Base-by-base conservation (phyloP, 352 stramenopile species). In the Pythium aphanidermatum region DNA sequence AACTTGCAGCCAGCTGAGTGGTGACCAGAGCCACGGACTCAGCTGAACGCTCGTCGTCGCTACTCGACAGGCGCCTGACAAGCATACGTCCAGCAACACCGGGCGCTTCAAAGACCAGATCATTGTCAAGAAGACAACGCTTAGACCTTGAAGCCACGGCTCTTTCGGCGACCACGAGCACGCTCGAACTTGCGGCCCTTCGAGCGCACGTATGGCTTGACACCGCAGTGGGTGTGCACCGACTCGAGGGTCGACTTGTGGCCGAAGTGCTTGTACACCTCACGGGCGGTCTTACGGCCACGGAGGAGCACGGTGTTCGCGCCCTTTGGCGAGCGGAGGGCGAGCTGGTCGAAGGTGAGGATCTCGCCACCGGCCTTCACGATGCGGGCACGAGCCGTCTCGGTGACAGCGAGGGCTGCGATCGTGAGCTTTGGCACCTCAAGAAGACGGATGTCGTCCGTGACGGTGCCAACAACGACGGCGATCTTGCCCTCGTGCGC, bases 161-260 rank as follows among this genome's bases (percentile, higher is more conserved):
- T 98, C 68, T 92, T 92, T 94, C 97, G 95, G 76, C 96, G 95
- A 90, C 96, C 96, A 98, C 97, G 96, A 59, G 97, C 97, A 55
- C 84, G 95, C 81, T 99, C 97, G 83, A 99, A 99, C 83, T 99
- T 99, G 80, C 96, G 89, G 68, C 97, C 97, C 70, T 98, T 99
- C 60, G 80, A 96, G 70, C 96, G 95, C 50, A 99, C 95, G 72
- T 98, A 98, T 40, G 97, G 97, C 86, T 99, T 99, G 83, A 98
- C 96, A 69, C 85, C 70, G 83, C 97, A 83, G 88, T 99, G 96
- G 25, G 96, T 98, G 84, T 99, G 93, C 49, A 97, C 87, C 66
- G 97, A 98, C 75, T 95, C 96, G 70, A 98, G 89, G 28, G 90
- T 96, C 56, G 91, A 96, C 55, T 84, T 85, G 81, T 99, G 96